Percentiles rank a stretch among this genome's conserved stretches.
Evolutionary conservation across 2,329 filamentous ascomycete species (phyloP).

Genomic region (Dryadomyces quercivorus): DNA sequence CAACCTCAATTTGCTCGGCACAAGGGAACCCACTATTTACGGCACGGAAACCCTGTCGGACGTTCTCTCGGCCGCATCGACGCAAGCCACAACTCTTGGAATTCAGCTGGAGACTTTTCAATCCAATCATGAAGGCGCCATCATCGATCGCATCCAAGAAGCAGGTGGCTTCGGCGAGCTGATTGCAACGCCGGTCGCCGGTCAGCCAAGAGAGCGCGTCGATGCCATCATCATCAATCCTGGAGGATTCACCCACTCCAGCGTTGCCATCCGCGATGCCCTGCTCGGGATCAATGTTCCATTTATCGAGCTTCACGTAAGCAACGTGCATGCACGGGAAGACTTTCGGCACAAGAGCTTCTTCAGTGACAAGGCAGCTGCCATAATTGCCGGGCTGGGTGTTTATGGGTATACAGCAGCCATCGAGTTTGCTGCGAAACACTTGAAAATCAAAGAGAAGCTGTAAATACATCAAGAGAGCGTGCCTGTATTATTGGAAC

Average conservation of each 20-base stretch:
- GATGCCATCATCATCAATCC: constrained; percentile 67
- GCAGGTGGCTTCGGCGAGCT: constrained; percentile 2
- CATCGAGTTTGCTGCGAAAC: constrained; percentile 38
- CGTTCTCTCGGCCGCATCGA: constrained; percentile 36
- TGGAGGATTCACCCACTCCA: constrained; percentile 64
- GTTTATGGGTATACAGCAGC: constrained; percentile 49
- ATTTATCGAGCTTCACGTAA: constrained; percentile 68
- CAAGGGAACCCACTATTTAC: constrained; percentile 62
- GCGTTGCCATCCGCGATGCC: constrained; percentile 64
- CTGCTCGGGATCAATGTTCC: constrained; percentile 56
- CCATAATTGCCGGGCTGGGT: constrained; percentile 59
- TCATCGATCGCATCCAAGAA: constrained; percentile 59
- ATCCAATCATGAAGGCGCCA: constrained; percentile 66
- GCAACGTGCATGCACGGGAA: constrained; percentile 63
- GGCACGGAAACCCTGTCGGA: constrained; percentile 56
- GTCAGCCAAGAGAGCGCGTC: constrained; percentile 15
- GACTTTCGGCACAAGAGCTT: constrained; percentile 57
- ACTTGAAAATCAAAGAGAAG: constrained; percentile 27
- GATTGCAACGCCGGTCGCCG: not conserved
- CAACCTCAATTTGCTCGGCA: constrained; percentile 70
- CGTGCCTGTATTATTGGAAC: too few relatives aligned
- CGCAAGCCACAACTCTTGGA: constrained; percentile 36
- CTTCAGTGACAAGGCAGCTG: constrained; percentile 62
- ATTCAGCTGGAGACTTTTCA: constrained; percentile 49
- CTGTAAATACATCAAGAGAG: constrained; percentile 5